These are phyloP conservation scores for Phylloporus arenicola DNA, from an alignment of 768 basidiomycete genomes.

Conservation along the genomic window DNA sequence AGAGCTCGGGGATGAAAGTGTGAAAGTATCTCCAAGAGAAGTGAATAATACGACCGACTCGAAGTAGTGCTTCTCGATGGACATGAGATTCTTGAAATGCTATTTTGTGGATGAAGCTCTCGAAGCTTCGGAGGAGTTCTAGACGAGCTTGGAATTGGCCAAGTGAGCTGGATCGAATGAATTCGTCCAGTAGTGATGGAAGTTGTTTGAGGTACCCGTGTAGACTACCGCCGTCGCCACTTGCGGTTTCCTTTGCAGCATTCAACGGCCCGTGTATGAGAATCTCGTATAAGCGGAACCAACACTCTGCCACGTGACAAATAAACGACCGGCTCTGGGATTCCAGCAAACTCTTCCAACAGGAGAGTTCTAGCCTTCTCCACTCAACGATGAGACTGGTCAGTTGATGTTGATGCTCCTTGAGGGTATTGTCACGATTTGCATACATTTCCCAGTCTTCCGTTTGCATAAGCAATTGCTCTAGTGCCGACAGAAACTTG, in stretches of 20 bases:
- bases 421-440: constrained; percentile 84
- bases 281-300: constrained; percentile 86
- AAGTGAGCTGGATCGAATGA: constrained; percentile 66
- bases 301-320: constrained; percentile 62
- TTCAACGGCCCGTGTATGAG: constrained; percentile 57
- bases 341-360: constrained; percentile 78
- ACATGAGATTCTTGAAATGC: constrained; percentile 25
- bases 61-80: constrained; percentile 35
- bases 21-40: constrained; percentile 58
- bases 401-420: constrained; percentile 56
- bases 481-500: constrained; percentile 73
- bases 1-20: constrained; percentile 51
- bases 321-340: constrained; percentile 52
- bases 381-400: constrained; percentile 78
- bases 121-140: constrained; percentile 64
- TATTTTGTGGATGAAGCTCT: constrained; percentile 41
- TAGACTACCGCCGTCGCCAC: constrained; percentile 31
- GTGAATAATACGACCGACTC: constrained; percentile 54
- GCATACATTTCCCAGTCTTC: constrained; percentile 97
- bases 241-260: constrained; percentile 37
- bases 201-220: constrained; percentile 57
- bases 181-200: constrained; percentile 76
- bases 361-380: constrained; percentile 84
- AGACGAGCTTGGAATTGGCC: constrained; percentile 78
- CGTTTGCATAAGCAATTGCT: constrained; percentile 78